Percentiles rank a stretch among this genome's conserved stretches.
These are phyloP conservation scores for Synchytrium microbalum DNA, from an alignment of 371 early-diverging fungal genomes.

Conservation along the genomic window DNA sequence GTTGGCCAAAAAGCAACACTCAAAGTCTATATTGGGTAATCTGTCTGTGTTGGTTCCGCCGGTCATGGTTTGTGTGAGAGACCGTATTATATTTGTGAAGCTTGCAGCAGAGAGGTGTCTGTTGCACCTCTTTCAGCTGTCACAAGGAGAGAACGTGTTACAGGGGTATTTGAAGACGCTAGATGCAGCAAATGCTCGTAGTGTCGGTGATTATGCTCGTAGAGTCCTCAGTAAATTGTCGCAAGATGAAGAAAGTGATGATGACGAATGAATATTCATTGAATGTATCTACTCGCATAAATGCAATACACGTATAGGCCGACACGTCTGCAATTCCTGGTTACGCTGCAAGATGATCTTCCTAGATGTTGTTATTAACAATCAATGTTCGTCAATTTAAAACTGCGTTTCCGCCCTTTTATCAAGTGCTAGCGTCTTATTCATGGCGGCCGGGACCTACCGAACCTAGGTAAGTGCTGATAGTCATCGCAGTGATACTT, in stretches of 20 bases:
- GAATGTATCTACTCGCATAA: too few relatives aligned
- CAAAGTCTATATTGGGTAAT: too few relatives aligned
- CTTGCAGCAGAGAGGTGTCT: slow-evolving; percentile 72
- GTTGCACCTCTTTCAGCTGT: slow-evolving; percentile 51
- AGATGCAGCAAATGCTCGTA: slow-evolving; percentile 27
- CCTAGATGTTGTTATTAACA: too few relatives aligned
- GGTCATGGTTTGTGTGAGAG: slow-evolving; percentile 62
- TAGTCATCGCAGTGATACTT: too few relatives aligned
- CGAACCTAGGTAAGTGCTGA: too few relatives aligned
- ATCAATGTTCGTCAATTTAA: too few relatives aligned
- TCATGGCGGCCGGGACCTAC: too few relatives aligned
- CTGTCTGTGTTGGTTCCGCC: slow-evolving; percentile 50
- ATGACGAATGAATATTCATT: slow-evolving; percentile 4
- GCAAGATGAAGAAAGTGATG: background rate
- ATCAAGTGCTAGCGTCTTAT: too few relatives aligned
- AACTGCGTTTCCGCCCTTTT: too few relatives aligned
- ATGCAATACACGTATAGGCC: too few relatives aligned
- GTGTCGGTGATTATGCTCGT: slow-evolving; percentile 37
- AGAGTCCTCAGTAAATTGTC: slow-evolving; percentile 23
- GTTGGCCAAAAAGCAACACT: slow-evolving; percentile 28
- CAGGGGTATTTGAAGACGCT: slow-evolving; percentile 14
- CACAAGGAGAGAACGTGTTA: slow-evolving; percentile 8
- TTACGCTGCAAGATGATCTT: too few relatives aligned
- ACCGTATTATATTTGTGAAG: slow-evolving; percentile 71
- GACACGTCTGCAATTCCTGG: too few relatives aligned